Evolutionary conservation across 345 rosid species (phyloP), one percentile per base, ranked within the genome.

Genomic region (Triadica sebifera): DNA sequence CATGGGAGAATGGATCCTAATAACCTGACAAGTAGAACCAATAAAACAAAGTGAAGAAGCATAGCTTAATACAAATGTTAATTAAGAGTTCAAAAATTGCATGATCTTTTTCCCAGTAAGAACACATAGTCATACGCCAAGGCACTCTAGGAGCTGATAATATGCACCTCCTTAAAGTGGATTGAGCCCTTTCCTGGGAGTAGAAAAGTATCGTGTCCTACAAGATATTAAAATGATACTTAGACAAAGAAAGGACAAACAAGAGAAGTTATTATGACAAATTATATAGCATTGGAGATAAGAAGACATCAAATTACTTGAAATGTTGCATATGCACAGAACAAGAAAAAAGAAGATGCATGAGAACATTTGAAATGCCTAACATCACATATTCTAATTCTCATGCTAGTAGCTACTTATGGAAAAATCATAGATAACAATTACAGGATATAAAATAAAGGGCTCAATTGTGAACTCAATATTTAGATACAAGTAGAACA

Each of bases 81-180:
- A n/a, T n/a, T n/a, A n/a, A n/a, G n/a, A n/a, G 73, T 69, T 70
- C n/a, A 43, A 5, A 51, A 51, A 57, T 66, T 15, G 19, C 47
- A 73, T 52, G 15, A 60, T 13, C 51, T 17, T 6, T 51, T 4
- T 19, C 22, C 22, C 24, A 16, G 52, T 41, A 57, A 20, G 60
- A 45, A 37, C 47, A 60, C 41, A 39, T 52, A 66, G 46, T 8
- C 87, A 49, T 95, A 95, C 99, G 71, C 98, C 99, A 68, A 95
- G 96, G 86, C 99, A 95, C 69, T 93, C 99, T 69, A 93, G 86
- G 57, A 95, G 94, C 78, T 91, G 99, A 83, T 95, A 93, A 77
- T 95, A 95, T 72, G 99, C 97, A 76, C 99, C 83, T 65, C 99
- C 99, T 82, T 95, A 97, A 60, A 95, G 97, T 57, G 98, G 99